A percentile compares a stretch with the other conserved stretches of the same genome.
Evolutionary conservation across 1,139 yeast genomes (phyloP).

Genomic region (Pichia norvegensis): DNA sequence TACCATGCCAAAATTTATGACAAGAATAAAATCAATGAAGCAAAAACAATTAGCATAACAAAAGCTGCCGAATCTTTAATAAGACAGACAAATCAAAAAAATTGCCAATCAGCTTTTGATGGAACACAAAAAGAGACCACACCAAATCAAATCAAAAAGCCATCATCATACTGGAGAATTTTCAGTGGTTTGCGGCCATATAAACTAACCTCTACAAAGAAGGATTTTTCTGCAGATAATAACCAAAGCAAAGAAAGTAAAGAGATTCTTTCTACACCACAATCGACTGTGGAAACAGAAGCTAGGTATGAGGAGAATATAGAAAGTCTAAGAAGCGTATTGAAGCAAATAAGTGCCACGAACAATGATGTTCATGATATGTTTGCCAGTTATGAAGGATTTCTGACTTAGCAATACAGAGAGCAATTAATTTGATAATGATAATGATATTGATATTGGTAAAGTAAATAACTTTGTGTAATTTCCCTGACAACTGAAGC

Average conservation of each 20-base stretch:
- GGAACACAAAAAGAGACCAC: background rate
- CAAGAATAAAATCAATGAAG: too few relatives aligned
- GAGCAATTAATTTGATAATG: too few relatives aligned
- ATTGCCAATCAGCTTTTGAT: too few relatives aligned
- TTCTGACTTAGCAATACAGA: background rate
- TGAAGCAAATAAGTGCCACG: background rate
- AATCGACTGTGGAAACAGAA: background rate
- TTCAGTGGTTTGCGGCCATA: background rate
- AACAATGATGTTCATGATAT: slow-evolving; percentile 14
- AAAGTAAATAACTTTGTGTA: too few relatives aligned
- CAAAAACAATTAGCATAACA: background rate
- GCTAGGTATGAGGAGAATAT: background rate
- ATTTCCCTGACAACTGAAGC: too few relatives aligned
- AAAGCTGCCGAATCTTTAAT: background rate
- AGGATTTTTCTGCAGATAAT: too few relatives aligned
- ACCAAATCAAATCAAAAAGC: background rate
- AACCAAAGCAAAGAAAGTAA: background rate
- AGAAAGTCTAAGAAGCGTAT: background rate
- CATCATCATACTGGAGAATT: background rate
- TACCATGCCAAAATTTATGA: too few relatives aligned
- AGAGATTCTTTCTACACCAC: background rate
- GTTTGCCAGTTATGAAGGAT: slow-evolving; percentile 14
- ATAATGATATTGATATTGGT: too few relatives aligned
- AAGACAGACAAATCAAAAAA: background rate
- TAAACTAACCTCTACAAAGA: too few relatives aligned